Conservation (phyloP, 2,329 filamentous ascomycete species). For the Pseudonectria buxi region DNA sequence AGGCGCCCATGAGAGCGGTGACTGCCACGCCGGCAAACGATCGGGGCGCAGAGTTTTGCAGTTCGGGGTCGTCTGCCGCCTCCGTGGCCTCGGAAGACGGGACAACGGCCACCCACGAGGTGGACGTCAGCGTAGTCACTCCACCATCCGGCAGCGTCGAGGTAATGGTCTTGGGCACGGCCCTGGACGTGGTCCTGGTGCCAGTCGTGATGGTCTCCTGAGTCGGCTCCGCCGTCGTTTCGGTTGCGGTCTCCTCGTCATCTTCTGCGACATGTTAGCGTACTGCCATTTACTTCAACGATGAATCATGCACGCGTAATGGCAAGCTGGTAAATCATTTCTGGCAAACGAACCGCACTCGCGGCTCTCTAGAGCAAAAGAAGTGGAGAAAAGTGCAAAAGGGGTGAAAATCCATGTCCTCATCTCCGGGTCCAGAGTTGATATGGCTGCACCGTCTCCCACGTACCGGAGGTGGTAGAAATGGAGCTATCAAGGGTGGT, state of each 20-base stretch:
- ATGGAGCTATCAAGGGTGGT: too few species aligned
- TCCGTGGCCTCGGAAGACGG: constrained; percentile 27
- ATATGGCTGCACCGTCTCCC: constrained; percentile 14
- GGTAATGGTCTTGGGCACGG: constrained; percentile 36
- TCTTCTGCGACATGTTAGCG: constrained; percentile 3
- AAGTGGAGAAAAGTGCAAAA: constrained; percentile 6
- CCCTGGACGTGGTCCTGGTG: constrained; percentile 27
- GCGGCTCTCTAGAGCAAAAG: constrained; percentile 3
- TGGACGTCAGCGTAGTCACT: constrained; percentile 41
- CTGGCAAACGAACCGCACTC: constrained; percentile 16
- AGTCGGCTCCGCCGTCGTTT: constrained; percentile 9
- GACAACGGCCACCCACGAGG: constrained; percentile 40
- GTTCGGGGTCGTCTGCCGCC: constrained; percentile 22
- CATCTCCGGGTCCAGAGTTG: constrained; percentile 5
- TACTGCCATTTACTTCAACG: constrained; percentile 6
- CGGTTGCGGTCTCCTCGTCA: constrained; percentile 4
- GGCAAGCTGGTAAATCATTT: constrained; percentile 3
- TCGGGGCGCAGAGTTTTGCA: constrained; percentile 31
- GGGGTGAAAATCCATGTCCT: constrained; percentile 9
- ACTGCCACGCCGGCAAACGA: constrained; percentile 17
- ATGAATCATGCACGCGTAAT: constrained; percentile 1
- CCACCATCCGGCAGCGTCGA: constrained; percentile 39
- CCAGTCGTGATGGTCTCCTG: constrained; percentile 28
- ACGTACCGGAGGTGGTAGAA: constrained; percentile 25
- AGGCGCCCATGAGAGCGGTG: constrained; percentile 20